Base-by-base conservation (phyloP, 2,329 filamentous ascomycete species). In the Phaeosphaeria sp. region DNA sequence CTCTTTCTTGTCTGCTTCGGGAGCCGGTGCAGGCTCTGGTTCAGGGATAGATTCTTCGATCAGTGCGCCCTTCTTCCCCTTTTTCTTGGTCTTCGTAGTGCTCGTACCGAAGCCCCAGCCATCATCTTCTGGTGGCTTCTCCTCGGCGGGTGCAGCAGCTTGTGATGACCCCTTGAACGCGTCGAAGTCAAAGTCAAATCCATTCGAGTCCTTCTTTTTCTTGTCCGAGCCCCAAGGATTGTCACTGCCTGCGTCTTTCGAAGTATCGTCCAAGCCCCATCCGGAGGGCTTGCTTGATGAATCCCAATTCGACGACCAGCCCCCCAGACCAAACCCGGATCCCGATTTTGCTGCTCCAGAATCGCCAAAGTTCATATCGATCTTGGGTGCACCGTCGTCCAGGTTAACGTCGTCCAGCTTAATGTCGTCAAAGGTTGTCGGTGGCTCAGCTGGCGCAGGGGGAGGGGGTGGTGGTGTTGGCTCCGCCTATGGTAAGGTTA, bases 401-500 rank as follows among this genome's bases (percentile, higher is more conserved):
- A 55, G 33, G 22, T 39, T 62, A 36, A 61, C 68, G 55, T 83
- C 77, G 73, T 82, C 73, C 64, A 82, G 71, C 66, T 77, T 73
- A 65, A 82, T 77, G 52, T 81, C 79, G 64, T 82, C 78, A 61
- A 82, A 81, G 52, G 76, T 79, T 67, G 78, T 78, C 54, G 52
- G 18, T 44, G 52, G 52, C 46, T 49, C 52, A n/a, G 50, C 21
- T 44, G 68, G 70, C 61, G 72, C 67, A 54, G 69, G 72, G 52
- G 69, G 71, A 56, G 69, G 67, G 47, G 64, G 61, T 50, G 68
- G 62, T 56, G 64, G 64, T 54, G 59, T 59, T 47, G 69, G 54
- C 43, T 74, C 73, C 49, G 61, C 62, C 61, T 66, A 66, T 71
- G 56, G 62, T 68, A 55, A 58, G 56, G 65, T 72, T 72, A 76